phyloP scores from a whole-genome alignment of 2,329 filamentous ascomycete species.

The Epichloe uncinata region DNA sequence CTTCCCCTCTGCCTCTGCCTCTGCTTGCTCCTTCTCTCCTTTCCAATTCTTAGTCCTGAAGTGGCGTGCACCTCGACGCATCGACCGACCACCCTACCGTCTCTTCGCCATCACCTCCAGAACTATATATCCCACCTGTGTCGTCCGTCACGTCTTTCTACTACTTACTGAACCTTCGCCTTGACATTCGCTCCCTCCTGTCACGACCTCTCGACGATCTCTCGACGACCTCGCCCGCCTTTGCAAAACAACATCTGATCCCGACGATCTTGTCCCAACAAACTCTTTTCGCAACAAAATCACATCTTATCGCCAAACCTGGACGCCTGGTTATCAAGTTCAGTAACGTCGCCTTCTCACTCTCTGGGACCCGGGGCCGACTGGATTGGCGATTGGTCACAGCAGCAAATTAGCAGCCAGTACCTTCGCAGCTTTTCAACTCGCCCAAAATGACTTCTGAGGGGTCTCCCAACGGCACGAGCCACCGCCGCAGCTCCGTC shows the following conservation, averaged over 20 bases:
- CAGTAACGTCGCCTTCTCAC: neutral
- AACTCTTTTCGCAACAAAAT: neutral
- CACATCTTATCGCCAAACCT: neutral
- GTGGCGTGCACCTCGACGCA: neutral
- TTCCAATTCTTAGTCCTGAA: neutral
- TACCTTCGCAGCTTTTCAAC: neutral
- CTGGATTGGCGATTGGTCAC: slow-evolving; percentile 4
- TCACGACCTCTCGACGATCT: neutral
- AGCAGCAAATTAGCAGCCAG: neutral
- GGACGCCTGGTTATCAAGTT: neutral
- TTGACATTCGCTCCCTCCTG: neutral
- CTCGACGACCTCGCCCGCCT: neutral
- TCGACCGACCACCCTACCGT: no score
- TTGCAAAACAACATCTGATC: neutral
- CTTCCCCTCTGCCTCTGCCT: no score
- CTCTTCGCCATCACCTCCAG: neutral
- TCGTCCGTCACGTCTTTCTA: neutral
- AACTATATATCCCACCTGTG: neutral
- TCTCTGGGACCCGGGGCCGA: neutral
- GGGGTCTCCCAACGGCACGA: slow-evolving; percentile 21
- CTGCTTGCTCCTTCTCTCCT: neutral
- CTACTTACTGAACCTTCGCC: neutral
- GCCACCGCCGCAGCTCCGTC: slow-evolving; percentile 42
- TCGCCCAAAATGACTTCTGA: slow-evolving; percentile 21
- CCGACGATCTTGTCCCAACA: neutral